Conservation (phyloP, 2,329 filamentous ascomycete species). For the Hypomyces perniciosus region DNA sequence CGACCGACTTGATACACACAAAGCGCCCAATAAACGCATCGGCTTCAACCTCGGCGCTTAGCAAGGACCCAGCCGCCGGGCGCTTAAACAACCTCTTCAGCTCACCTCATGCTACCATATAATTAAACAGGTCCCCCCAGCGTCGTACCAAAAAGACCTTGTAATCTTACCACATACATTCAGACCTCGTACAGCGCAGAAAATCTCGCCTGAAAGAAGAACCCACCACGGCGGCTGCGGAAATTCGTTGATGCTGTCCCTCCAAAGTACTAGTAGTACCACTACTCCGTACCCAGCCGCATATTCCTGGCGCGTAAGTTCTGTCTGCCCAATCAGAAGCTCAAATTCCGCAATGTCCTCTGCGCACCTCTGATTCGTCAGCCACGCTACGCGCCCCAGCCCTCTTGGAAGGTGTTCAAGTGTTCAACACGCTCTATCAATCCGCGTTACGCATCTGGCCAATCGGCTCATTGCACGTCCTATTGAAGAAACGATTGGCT, state of each 20-base stretch:
- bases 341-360: not conserved
- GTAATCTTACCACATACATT: not conserved
- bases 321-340: not conserved
- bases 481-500: constrained; percentile 1
- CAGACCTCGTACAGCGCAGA: not conserved
- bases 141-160: not conserved
- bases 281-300: too few relatives aligned
- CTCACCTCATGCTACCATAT: too few relatives aligned
- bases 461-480: constrained; percentile 11
- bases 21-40: not conserved
- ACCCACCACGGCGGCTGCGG: constrained; percentile 12
- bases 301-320: not conserved
- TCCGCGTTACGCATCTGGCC: not conserved
- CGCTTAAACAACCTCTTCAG: not conserved
- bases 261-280: not conserved
- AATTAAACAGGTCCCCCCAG: not conserved
- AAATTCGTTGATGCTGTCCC: not conserved
- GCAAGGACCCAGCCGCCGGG: not conserved
- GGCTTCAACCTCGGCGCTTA: not conserved
- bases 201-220: not conserved
- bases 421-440: constrained; percentile 7
- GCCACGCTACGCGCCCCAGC: not conserved
- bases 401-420: not conserved
- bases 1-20: not conserved
- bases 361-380: constrained; percentile 6